Percentiles rank a stretch among this genome's conserved stretches.
phyloP scores from a whole-genome alignment of 129 eudicot species.

The Apium graveolens region DNA sequence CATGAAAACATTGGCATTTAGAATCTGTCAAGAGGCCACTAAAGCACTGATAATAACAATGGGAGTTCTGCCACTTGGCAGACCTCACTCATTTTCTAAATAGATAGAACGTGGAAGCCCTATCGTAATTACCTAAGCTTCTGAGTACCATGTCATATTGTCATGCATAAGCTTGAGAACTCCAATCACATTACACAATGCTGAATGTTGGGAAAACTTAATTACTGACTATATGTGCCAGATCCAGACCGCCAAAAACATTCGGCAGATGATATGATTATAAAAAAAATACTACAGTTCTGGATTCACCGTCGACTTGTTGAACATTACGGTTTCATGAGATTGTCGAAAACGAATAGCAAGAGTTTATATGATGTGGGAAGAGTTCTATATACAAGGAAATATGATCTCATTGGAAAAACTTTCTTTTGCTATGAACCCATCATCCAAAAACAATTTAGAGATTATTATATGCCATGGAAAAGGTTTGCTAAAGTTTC shows the following conservation, averaged over 20 bases:
- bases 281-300: background rate
- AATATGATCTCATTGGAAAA: background rate
- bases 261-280: background rate
- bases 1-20: background rate
- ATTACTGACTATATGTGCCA: background rate
- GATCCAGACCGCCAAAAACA: background rate
- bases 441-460: background rate
- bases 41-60: background rate
- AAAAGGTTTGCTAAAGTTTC: background rate
- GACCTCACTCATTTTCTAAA: background rate
- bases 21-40: background rate
- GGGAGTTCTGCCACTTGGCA: background rate
- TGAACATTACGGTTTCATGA: background rate
- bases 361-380: background rate
- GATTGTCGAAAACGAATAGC: background rate
- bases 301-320: too few species aligned
- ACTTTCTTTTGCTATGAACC: background rate
- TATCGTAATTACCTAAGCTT: background rate
- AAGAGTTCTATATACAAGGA: background rate
- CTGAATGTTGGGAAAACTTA: background rate
- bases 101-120: background rate
- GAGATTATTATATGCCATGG: background rate
- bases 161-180: background rate
- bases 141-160: background rate
- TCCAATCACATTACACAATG: background rate